A percentile compares a stretch with the other conserved stretches of the same genome.
phyloP scores from a whole-genome alignment of 169 alveolate species.

The Cryptosporidium felis region DNA sequence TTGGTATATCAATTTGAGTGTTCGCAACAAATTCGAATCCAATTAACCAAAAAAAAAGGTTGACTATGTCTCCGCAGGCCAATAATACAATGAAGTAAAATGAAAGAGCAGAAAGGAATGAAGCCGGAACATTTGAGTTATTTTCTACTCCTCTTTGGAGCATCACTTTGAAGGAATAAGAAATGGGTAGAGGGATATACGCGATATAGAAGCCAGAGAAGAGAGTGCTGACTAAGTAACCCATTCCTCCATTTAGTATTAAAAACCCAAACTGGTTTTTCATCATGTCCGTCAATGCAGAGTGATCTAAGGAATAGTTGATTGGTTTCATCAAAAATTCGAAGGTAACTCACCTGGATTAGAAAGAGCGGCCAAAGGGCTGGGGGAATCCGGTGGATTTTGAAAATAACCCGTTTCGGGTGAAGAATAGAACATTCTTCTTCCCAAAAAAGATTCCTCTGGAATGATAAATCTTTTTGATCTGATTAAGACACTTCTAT shows the following conservation, averaged over 20 bases:
- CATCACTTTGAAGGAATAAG: slow-evolving; percentile 81
- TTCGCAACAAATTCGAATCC: background rate
- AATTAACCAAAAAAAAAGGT: background rate
- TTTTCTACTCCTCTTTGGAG: slow-evolving; percentile 81
- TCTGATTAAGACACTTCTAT: slow-evolving; percentile 20
- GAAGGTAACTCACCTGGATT: slow-evolving; percentile 45
- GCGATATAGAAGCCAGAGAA: slow-evolving; percentile 84
- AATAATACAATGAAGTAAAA: slow-evolving; percentile 47
- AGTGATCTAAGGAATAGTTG: slow-evolving; percentile 22
- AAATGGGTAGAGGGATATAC: slow-evolving; percentile 81
- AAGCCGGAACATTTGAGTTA: slow-evolving; percentile 18
- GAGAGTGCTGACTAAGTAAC: slow-evolving; percentile 77
- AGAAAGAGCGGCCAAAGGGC: slow-evolving; percentile 51
- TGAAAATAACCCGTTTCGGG: slow-evolving; percentile 20
- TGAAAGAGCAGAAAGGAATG: slow-evolving; percentile 59
- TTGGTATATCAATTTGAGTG: slow-evolving; percentile 26
- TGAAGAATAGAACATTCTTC: slow-evolving; percentile 17
- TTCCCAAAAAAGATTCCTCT: slow-evolving; percentile 21
- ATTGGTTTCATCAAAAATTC: background rate
- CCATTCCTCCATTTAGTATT: slow-evolving; percentile 82
- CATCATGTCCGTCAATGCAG: slow-evolving; percentile 77
- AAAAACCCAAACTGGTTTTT: slow-evolving; percentile 81
- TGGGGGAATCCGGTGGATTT: slow-evolving; percentile 51
- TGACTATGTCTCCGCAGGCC: background rate
- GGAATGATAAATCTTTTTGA: slow-evolving; percentile 38